A percentile compares a stretch with the other conserved stretches of the same genome.
These are phyloP conservation scores for Pilobolus umbonatus DNA, from an alignment of 192 early-diverging fungal genomes.

Conservation along the genomic window DNA sequence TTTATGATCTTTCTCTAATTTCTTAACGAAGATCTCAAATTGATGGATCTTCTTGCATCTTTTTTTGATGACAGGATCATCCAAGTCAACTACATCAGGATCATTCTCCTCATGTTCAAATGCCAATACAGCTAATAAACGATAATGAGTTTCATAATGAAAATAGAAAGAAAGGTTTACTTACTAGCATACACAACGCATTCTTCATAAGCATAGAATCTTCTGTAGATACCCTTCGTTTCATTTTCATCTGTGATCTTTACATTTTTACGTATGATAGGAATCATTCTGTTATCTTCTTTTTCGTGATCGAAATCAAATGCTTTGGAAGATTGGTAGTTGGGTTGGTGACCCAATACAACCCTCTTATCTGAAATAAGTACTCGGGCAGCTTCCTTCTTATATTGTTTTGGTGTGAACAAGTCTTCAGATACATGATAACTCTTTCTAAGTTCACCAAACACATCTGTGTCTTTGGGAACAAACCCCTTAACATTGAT, in stretches of 20 bases:
- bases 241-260: not conserved
- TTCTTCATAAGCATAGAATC: conserved; percentile 8
- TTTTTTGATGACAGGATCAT: not conserved
- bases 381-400: no score
- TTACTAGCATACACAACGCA: conserved; percentile 12
- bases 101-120: not conserved
- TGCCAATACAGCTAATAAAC: not conserved
- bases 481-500: not conserved
- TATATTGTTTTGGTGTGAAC: no score
- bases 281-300: not conserved
- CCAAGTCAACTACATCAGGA: not conserved
- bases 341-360: no score
- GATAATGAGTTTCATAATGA: not conserved
- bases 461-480: no score
- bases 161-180: not conserved
- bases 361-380: no score
- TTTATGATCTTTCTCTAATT: not conserved
- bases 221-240: conserved; percentile 2
- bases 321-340: no score
- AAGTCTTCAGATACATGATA: no score
- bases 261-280: not conserved
- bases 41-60: conserved; percentile 9
- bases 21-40: conserved; percentile 4
- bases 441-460: no score
- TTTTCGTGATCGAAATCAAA: not conserved